Percentiles rank a stretch among this genome's conserved stretches.
Conservation (phyloP, 1,139 yeast genomes). For the Lipomyces yarrowii region DNA sequence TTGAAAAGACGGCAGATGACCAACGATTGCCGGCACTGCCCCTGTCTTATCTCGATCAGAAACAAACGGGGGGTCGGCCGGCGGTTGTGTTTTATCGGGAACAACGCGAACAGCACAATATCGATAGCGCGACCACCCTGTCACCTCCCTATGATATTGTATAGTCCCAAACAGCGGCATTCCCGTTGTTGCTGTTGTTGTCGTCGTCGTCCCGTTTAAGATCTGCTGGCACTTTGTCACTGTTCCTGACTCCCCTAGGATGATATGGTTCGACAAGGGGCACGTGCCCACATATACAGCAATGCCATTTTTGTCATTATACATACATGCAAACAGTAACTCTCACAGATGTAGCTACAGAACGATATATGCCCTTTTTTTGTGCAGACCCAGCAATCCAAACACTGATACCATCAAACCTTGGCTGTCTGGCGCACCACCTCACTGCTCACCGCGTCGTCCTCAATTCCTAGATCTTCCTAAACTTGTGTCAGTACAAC, state of each 20-base stretch:
- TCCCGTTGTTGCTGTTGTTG: too few relatives aligned
- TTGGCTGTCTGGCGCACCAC: background rate
- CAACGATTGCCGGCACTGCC: too few relatives aligned
- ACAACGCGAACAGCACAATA: too few relatives aligned
- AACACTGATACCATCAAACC: background rate
- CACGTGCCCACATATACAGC: background rate
- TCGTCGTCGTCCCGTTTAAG: too few relatives aligned
- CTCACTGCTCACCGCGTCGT: background rate
- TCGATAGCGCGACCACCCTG: too few relatives aligned
- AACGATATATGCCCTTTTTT: background rate
- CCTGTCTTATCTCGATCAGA: too few relatives aligned
- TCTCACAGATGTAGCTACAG: background rate
- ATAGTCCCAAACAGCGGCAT: too few relatives aligned
- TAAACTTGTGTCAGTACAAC: background rate
- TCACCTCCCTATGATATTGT: too few relatives aligned
- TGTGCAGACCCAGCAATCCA: background rate
- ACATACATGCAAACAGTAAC: background rate
- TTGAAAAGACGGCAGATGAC: too few relatives aligned
- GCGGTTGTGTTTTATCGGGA: too few relatives aligned
- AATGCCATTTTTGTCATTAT: background rate
- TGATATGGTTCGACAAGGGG: background rate
- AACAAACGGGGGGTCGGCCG: too few relatives aligned
- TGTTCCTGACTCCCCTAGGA: background rate
- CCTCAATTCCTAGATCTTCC: conserved; percentile 2
- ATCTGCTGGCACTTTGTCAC: too few relatives aligned